phyloP scores from a whole-genome alignment of 2,329 filamentous ascomycete genomes.

The Penicillium sp. region DNA sequence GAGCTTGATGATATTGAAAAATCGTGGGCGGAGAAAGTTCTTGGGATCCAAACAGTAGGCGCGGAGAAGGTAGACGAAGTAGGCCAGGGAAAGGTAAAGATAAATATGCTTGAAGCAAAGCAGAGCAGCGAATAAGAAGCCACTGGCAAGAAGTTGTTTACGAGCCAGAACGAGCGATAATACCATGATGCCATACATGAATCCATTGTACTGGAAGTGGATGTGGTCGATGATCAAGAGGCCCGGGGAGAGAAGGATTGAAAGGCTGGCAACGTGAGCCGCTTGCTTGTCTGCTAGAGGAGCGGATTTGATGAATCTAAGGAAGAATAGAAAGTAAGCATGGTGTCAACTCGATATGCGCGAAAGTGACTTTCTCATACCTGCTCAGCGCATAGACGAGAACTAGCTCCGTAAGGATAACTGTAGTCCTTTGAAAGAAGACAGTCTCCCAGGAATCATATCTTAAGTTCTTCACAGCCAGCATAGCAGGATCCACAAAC shows the following conservation, averaged over 20 bases:
- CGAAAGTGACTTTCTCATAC: constrained; percentile 49
- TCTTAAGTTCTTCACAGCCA: constrained; percentile 76
- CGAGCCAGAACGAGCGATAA: constrained; percentile 83
- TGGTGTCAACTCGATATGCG: background rate
- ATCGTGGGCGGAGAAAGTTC: constrained; percentile 74
- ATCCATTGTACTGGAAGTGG: constrained; percentile 98
- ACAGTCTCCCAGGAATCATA: constrained; percentile 93
- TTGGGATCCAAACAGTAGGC: constrained; percentile 81
- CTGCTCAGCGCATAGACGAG: constrained; percentile 80
- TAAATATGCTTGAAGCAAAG: constrained; percentile 98
- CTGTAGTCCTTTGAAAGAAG: constrained; percentile 88
- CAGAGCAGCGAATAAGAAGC: constrained; percentile 79
- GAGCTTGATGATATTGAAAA: constrained; percentile 81
- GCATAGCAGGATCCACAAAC: constrained; percentile 78
- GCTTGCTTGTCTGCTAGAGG: constrained; percentile 68
- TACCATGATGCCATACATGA: constrained; percentile 88
- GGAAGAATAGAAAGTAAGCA: constrained; percentile 18
- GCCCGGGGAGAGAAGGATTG: constrained; percentile 87
- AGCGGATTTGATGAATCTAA: constrained; percentile 74
- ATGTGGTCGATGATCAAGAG: constrained; percentile 97
- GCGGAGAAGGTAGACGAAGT: constrained; percentile 90
- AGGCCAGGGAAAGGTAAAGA: constrained; percentile 91
- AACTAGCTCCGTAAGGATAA: constrained; percentile 82
- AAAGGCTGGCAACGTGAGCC: constrained; percentile 84
- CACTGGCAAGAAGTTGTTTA: constrained; percentile 73